Evolutionary conservation across 768 basidiomycete genomes (phyloP).

Genomic region (Rhodotorula graminis): DNA sequence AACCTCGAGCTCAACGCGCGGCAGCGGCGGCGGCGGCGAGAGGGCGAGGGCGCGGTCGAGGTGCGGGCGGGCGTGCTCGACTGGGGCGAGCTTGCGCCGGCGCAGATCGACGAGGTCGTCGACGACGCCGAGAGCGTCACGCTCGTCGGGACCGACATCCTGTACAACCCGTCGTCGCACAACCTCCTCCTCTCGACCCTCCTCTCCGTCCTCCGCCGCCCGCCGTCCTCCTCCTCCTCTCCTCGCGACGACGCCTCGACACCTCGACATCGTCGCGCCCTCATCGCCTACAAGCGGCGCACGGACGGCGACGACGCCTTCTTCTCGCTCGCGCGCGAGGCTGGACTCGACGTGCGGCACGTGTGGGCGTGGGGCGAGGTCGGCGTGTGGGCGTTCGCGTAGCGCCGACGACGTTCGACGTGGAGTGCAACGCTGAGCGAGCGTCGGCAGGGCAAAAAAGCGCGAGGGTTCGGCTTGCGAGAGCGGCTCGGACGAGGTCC

Average conservation of each 20-base stretch:
- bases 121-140: not conserved
- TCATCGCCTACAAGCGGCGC: slow-evolving; percentile 40
- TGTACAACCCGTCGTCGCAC: slow-evolving; percentile 40
- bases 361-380: slow-evolving; percentile 37
- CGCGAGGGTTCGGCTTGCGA: no score
- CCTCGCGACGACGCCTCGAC: no score
- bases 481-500: no score
- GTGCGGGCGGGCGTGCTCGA: slow-evolving; percentile 3
- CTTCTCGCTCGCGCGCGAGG: slow-evolving; percentile 21
- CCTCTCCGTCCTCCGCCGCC: slow-evolving; percentile 14
- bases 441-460: no score
- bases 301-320: slow-evolving; percentile 39
- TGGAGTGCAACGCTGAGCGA: no score
- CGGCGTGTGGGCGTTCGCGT: slow-evolving; percentile 25
- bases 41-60: slow-evolving; percentile 1
- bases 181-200: slow-evolving; percentile 32
- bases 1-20: slow-evolving; percentile 27
- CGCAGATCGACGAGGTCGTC: not conserved
- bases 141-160: slow-evolving; percentile 38
- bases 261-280: not conserved
- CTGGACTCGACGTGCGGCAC: slow-evolving; percentile 16
- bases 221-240: not conserved
- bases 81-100: slow-evolving; percentile 24
- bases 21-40: not conserved
- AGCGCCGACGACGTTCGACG: no score